These are phyloP conservation scores for Halophytophthora polymorphica DNA, from an alignment of 352 stramenopile genomes.

Conservation along the genomic window DNA sequence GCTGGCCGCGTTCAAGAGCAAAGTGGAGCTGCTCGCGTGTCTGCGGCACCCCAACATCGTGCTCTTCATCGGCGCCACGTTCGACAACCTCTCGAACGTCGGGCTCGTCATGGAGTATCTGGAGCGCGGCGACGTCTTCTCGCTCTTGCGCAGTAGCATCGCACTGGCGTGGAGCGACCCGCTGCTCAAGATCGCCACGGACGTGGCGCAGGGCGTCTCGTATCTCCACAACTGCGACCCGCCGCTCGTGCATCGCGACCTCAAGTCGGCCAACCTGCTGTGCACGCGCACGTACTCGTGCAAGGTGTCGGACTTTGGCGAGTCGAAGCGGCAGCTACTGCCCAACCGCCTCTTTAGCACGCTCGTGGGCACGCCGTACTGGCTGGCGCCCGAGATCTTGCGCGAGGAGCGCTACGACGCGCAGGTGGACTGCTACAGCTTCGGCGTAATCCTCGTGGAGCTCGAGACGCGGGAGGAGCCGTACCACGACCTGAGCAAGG, in stretches of 20 bases:
- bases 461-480: conserved; percentile 73
- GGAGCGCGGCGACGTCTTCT: conserved; percentile 64
- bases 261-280: conserved; percentile 81
- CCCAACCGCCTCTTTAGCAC: conserved; percentile 57
- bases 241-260: conserved; percentile 75
- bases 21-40: conserved; percentile 75
- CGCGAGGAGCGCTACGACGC: conserved; percentile 78
- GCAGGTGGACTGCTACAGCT: conserved; percentile 87
- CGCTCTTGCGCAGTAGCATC: conserved; percentile 59
- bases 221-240: conserved; percentile 83
- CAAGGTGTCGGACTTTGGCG: conserved; percentile 83
- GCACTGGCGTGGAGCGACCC: conserved; percentile 75
- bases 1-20: conserved; percentile 68
- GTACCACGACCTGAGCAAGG: conserved; percentile 58
- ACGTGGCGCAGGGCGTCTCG: conserved; percentile 74
- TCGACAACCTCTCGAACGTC: conserved; percentile 77
- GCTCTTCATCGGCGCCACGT: conserved; percentile 82
- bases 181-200: conserved; percentile 76
- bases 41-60: conserved; percentile 86
- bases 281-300: conserved; percentile 72
- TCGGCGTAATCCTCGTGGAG: conserved; percentile 85
- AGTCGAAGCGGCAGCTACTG: conserved; percentile 57
- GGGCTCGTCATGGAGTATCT: conserved; percentile 79
- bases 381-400: conserved; percentile 82
- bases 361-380: conserved; percentile 83